Base-by-base conservation (phyloP, 73 alveolate genomes). In the Symbiodinium pilosum region DNA sequence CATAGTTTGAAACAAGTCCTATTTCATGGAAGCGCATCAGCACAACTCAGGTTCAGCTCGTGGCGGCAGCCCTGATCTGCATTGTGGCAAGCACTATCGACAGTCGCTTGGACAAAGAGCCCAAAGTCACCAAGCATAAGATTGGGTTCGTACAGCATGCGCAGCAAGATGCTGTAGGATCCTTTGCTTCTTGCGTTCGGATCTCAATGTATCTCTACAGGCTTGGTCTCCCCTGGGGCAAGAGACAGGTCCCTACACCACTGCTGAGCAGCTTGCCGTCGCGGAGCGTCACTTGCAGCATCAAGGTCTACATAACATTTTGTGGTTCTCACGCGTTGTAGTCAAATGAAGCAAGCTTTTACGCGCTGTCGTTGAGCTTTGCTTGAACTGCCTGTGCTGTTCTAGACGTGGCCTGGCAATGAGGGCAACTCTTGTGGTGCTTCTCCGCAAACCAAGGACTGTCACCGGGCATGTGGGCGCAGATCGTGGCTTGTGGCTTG, bases 1-100 rank as follows among this genome's bases (percentile, higher is more conserved):
- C n/a, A n/a, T n/a, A n/a, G n/a, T n/a, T n/a, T n/a, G n/a, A n/a
- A n/a, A n/a, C n/a, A n/a, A n/a, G n/a, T n/a, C n/a, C n/a, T n/a
- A n/a, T n/a, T n/a, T n/a, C n/a, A n/a, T n/a, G n/a, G n/a, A n/a
- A n/a, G n/a, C n/a, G n/a, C n/a, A n/a, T n/a, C n/a, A n/a, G n/a
- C n/a, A n/a, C n/a, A n/a, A 36, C 77, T 18, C 32, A 64, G 77
- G 77, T 64, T 40, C 95, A 88, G 95, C 86, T 88, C 69, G 95
- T 83, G 43, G 95, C 86, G 0, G 95, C 95, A 24, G 95, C 95
- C 54, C 87, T 40, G 95, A 88, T 88, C 34, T 88, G 95, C 69
- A 38, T 64, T 30, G 87, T 88, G 95, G 95, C 95, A 43, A 40
- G 73, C 32, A 14, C 44, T 47, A 40, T 88, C 14, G 95, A 88